Conservation (phyloP, 768 basidiomycete genomes). For the Suillus subaureus region DNA sequence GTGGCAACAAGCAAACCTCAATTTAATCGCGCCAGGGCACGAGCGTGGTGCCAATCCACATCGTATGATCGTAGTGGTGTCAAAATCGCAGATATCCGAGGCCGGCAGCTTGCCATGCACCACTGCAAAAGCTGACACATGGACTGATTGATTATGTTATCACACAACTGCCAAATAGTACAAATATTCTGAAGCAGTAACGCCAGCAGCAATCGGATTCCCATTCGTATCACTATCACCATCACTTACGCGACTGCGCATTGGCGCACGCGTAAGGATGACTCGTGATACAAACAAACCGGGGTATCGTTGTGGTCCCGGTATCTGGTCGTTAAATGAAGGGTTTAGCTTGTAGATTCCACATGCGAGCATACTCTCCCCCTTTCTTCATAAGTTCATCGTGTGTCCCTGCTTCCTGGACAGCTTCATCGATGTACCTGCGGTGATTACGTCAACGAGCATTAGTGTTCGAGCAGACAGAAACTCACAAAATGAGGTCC, state of each 20-base stretch:
- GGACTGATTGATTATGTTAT: too few species aligned
- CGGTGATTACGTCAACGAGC: neutral
- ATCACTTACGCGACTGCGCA: neutral
- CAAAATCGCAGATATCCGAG: too few species aligned
- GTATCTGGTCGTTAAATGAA: conserved; percentile 43
- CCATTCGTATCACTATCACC: neutral
- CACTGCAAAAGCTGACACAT: too few species aligned
- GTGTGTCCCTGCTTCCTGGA: conserved; percentile 71
- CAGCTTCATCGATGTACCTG: conserved; percentile 72
- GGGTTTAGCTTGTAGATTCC: conserved; percentile 72
- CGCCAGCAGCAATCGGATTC: neutral
- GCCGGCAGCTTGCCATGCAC: neutral
- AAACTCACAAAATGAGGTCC: conserved; percentile 66
- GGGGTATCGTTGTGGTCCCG: neutral
- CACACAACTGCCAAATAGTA: too few species aligned
- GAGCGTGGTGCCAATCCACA: too few species aligned
- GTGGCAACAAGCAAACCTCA: too few species aligned
- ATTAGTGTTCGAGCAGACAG: neutral
- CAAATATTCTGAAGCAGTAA: neutral
- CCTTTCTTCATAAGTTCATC: conserved; percentile 50
- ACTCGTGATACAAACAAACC: neutral
- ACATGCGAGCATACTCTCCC: conserved; percentile 74
- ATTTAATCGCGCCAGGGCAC: too few species aligned
- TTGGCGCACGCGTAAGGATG: neutral
- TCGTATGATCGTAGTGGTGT: too few species aligned